Base-by-base conservation (phyloP, 176 grass and related monocot species). In the Oryza meridionalis region DNA sequence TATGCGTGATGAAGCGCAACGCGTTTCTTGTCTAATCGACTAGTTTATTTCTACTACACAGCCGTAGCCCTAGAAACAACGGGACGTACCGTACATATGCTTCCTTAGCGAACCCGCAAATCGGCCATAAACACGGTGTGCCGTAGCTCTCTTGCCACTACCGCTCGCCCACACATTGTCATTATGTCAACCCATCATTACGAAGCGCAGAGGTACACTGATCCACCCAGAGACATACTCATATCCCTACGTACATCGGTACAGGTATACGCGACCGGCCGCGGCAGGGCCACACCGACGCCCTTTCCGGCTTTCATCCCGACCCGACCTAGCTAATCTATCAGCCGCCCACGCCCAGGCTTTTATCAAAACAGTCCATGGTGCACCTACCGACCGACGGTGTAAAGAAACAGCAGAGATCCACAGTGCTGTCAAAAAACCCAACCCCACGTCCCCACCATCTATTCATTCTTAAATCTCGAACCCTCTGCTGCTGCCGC, bases 311-410 rank as follows among this genome's bases (percentile, higher is more conserved):
- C 44, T 69, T 17, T 12, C 27, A 7, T 11, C 33, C 33, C 33
- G 33, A 35, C 45, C 45, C 12, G 44, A 45, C 45, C 45, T 7
- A 10, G 22, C 37, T 17, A 61, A 40, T n/a, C 8, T 33, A 61
- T 51, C 71, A 26, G 71, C 40, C 8, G 40, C 40, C 8, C 40
- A 35, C 33, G 33, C 33, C 33, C 33, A 35, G 33, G 78, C 78
- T 70, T 83, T 88, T 72, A 79, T 51, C 79, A 25, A 72, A 22
- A 22, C 65, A 27, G 55, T 50, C 59, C 86, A 32, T 16, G 58
- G 67, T 32, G 69, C 75, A 84, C 86, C 80, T 31, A 84, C 86
- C 75, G 86, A 88, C 86, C 75, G 75, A 25, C 19, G 9, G 75
- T 42, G 53, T 83, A 88, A 82, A 82, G 66, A 55, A 37, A 64